A percentile compares a stretch with the other conserved stretches of the same genome.
Conservation (phyloP, 768 basidiomycete species). For the Boletales sp. region DNA sequence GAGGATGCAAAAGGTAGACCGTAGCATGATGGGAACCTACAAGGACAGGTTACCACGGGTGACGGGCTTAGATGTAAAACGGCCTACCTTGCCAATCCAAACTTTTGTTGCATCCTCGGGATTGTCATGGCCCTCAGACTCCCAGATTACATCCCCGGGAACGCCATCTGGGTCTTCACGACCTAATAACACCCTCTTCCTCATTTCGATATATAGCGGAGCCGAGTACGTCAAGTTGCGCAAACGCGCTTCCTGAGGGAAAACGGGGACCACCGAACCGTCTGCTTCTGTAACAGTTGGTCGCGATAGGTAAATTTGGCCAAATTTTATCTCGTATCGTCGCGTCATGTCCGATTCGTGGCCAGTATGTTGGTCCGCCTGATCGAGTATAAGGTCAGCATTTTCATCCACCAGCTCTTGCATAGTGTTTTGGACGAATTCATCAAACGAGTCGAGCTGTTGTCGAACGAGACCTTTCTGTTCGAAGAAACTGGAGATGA, state of each 20-base stretch:
- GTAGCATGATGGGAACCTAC: slow-evolving; percentile 96
- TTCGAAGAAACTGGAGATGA: slow-evolving; percentile 95
- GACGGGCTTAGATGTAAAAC: not conserved
- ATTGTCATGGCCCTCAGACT: slow-evolving; percentile 62
- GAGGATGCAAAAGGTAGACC: slow-evolving; percentile 93
- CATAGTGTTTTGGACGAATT: slow-evolving; percentile 99
- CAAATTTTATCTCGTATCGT: slow-evolving; percentile 96
- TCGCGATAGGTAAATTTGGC: slow-evolving; percentile 94
- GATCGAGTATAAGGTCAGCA: slow-evolving; percentile 91
- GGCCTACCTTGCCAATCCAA: slow-evolving; percentile 87
- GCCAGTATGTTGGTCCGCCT: slow-evolving; percentile 94
- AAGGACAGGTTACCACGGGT: slow-evolving; percentile 11
- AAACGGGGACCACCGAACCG: slow-evolving; percentile 89
- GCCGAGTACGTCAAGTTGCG: slow-evolving; percentile 96
- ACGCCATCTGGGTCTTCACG: slow-evolving; percentile 77
- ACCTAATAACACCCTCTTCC: slow-evolving; percentile 76
- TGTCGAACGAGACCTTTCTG: slow-evolving; percentile 97
- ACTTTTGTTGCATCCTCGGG: slow-evolving; percentile 75
- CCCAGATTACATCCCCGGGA: slow-evolving; percentile 79
- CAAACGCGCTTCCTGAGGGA: slow-evolving; percentile 94
- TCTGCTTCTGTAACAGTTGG: slow-evolving; percentile 95
- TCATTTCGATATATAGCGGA: slow-evolving; percentile 94
- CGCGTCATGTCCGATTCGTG: slow-evolving; percentile 78
- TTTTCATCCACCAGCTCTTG: slow-evolving; percentile 98
- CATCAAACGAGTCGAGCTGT: slow-evolving; percentile 97